Percentiles rank a stretch among this genome's conserved stretches.
Conservation (phyloP, 768 basidiomycete species). For the Kwoniella europaea region DNA sequence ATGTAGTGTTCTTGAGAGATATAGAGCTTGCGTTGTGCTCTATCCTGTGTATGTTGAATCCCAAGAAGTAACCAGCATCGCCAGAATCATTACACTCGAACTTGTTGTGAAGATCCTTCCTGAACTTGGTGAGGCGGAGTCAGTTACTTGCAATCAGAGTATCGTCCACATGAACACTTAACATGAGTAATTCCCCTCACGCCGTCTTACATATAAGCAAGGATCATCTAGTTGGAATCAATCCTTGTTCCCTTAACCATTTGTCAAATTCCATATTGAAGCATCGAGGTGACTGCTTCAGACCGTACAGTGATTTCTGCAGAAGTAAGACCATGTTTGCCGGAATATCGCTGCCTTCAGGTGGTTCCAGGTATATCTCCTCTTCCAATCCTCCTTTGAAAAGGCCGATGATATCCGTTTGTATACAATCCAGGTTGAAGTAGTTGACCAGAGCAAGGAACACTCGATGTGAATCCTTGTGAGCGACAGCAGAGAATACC, state of each 20-base stretch:
- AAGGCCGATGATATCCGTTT: constrained; percentile 31
- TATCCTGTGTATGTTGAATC: constrained; percentile 52
- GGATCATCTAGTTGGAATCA: constrained; percentile 9
- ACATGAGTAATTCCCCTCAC: constrained; percentile 2
- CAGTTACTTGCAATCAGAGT: constrained; percentile 18
- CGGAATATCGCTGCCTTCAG: constrained; percentile 9
- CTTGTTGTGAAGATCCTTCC: constrained; percentile 11
- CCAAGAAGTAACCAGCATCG: constrained; percentile 29
- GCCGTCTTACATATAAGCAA: not conserved
- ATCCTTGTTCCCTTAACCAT: constrained; percentile 25
- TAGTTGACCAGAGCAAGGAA: constrained; percentile 22
- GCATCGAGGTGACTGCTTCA: constrained; percentile 27
- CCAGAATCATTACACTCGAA: constrained; percentile 19
- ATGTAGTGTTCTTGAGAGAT: constrained; percentile 27
- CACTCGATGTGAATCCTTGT: constrained; percentile 18
- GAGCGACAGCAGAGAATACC: constrained; percentile 30
- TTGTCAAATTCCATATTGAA: constrained; percentile 33
- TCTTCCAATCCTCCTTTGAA: constrained; percentile 23
- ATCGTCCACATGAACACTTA: constrained; percentile 31
- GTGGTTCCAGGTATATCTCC: constrained; percentile 17
- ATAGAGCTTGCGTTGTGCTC: constrained; percentile 13
- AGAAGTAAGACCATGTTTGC: constrained; percentile 17
- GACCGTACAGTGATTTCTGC: constrained; percentile 29
- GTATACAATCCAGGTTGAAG: constrained; percentile 19
- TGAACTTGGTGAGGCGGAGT: constrained; percentile 13